These are phyloP conservation scores for Pseudoscleropodium purum DNA, from an alignment of 225 moss, liverwort and hornwort species.

Conservation along the genomic window DNA sequence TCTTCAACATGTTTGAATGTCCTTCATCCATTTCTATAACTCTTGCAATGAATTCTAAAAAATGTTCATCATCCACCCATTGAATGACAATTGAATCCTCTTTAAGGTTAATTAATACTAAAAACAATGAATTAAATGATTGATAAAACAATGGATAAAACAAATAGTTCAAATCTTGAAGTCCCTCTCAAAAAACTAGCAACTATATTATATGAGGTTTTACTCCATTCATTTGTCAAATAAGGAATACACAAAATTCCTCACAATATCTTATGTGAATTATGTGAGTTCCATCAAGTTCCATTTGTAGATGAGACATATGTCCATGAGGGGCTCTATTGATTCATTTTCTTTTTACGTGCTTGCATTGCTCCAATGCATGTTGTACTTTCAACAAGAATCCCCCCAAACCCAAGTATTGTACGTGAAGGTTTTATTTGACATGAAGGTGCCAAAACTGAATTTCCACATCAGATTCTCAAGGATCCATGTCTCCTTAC, in stretches of 20 bases:
- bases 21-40: not conserved
- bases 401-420: accelerated
- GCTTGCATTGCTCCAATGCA: accelerated
- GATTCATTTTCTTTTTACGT: not conserved
- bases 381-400: not conserved
- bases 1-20: not conserved
- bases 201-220: accelerated
- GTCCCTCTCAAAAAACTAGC: accelerated
- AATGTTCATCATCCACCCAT: not conserved
- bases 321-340: no score
- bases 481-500: accelerated
- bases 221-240: accelerated
- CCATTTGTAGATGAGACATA: not conserved
- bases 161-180: no score
- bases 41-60: not conserved
- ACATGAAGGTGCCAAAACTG: not conserved
- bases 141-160: not conserved
- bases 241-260: not conserved
- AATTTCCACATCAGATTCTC: not conserved
- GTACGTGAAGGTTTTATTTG: accelerated
- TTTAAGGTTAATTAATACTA: not conserved
- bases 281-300: not conserved
- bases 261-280: not conserved
- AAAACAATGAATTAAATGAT: not conserved
- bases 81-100: not conserved